Base-by-base conservation (phyloP, 768 basidiomycete genomes). In the Mycena latifolia region DNA sequence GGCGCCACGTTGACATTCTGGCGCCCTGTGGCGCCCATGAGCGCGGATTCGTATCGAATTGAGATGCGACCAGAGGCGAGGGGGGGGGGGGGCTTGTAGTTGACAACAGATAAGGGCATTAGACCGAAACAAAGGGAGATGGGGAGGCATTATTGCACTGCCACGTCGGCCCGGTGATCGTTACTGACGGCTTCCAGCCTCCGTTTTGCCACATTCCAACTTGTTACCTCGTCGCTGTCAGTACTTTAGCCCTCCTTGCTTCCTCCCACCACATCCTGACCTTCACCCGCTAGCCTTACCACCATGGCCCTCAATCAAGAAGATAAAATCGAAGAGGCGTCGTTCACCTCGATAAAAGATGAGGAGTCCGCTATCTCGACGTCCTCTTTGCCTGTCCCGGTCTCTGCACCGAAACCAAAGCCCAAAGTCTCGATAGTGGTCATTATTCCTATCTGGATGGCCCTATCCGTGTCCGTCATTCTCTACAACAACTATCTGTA, bases 401-500 rank as follows among this genome's bases (percentile, higher is more conserved):
- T 58, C 45, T 61, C 57, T 31, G 50, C 54, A 20, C 33, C 17
- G 95, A 98, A 75, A 96, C 97, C 81, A 96, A 88, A 86, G 59
- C 69, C 81, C n/a, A 88, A 85, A 73, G 77, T 92, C 29, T 86
- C 92, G 15, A 85, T 92, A 0, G 74, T 88, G 0, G 80, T 85
- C 61, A 93, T 96, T 73, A 94, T 98, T 61, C 96, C 94, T 28
- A 81, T 97, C 61, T 99, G 97, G 97, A 98, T 98, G 73, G 80
- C 88, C 22, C 90, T 97, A 71, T 92, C 90, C 69, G 94, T 95
- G 27, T 76, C 88, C 10, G 96, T 98, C 76, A 98, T 98, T 80
- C 89, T 98, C 64, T 98, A 98, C 88, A 98, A 98, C 87, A 97
- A 95, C 78, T 90, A 90, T 75, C 79, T 94, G 71, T 95, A 93